Conservation (phyloP, 2,329 filamentous ascomycete species). For the Plenodomus biglobosus region DNA sequence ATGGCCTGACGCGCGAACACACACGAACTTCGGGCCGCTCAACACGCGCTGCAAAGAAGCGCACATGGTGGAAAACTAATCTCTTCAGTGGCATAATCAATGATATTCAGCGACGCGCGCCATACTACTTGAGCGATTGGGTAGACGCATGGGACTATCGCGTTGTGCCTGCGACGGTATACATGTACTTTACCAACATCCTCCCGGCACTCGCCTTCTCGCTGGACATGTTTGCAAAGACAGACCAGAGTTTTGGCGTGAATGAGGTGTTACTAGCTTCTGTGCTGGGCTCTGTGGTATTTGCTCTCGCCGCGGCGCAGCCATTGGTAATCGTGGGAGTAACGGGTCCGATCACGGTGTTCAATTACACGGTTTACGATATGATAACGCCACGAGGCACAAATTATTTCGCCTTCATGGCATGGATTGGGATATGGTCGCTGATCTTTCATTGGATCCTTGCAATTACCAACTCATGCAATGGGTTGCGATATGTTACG, state of each 20-base stretch:
- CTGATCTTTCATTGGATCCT: conserved; percentile 82
- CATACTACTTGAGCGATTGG: conserved; percentile 83
- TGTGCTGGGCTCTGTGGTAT: conserved; percentile 79
- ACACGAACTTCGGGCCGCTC: conserved; percentile 20
- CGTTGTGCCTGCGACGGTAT: conserved; percentile 80
- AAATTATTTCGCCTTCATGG: conserved; percentile 88
- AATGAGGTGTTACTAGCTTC: conserved; percentile 89
- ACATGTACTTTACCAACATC: conserved; percentile 96
- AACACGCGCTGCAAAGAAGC: conserved; percentile 15
- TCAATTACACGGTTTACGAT: conserved; percentile 92
- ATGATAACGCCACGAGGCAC: conserved; percentile 77
- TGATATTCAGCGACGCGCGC: conserved; percentile 72
- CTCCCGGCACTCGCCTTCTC: conserved; percentile 85
- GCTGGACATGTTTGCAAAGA: conserved; percentile 91
- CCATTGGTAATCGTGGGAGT: conserved; percentile 90
- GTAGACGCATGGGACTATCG: conserved; percentile 87
- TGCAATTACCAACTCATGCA: conserved; percentile 82
- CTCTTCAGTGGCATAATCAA: conserved; percentile 78
- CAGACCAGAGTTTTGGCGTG: conserved; percentile 79
- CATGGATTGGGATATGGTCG: conserved; percentile 87
- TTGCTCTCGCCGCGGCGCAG: conserved; percentile 76
- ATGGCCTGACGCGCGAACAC: conserved; percentile 16
- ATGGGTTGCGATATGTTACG: conserved; percentile 85
- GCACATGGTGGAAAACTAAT: conserved; percentile 71
- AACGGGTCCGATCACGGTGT: conserved; percentile 89